Base-by-base conservation (phyloP, 192 early-diverging fungal species). In the Mortierella alpina region DNA sequence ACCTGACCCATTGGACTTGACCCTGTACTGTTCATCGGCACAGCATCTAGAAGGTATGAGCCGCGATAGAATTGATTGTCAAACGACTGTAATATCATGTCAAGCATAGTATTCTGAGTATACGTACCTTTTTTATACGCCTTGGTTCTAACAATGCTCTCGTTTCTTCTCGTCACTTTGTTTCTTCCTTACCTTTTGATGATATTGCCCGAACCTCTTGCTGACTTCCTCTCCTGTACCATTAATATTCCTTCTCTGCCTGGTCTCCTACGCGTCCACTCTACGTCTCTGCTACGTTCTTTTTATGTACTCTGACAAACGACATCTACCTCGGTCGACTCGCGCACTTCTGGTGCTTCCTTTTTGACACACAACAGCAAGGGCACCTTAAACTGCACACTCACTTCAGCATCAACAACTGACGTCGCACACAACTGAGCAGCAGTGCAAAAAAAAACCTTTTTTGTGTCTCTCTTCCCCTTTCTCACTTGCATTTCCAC, bases 141-240 rank as follows among this genome's bases (percentile, higher is more conserved):
- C 31, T 31, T 31, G 31, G 31, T 31, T 31, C 31, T 31, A 31
- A 31, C 31, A 31, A 31, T 31, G 31, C 31, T 31, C 47, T 22
- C 23, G 6, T 8, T 31, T 14, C 61, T 48, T 22, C 10, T 46
- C n/a, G n/a, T n/a, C n/a, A n/a, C 14, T 65, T 20, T 7, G 15
- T 42, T 48, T n/a, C 23, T 20, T 51, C 23, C 18, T 40, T 65
- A 65, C 39, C 42, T 14, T 40, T 53, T 20, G 20, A 42, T 42
- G 42, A 39, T 20, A 58, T 59, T 15, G 58, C 58, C 58, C 58
- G 58, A 59, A 40, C 11, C 58, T 18, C 58, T 7, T 42, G 15
- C 56, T 56, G 20, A 5, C 23, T 59, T 41, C n/a, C 40, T 11
- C 42, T 42, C 8, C 1, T 31, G 39, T 59, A 15, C 42, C 23